Evolutionary conservation across 2,329 filamentous ascomycete species (phyloP).

Genomic region (Didymella sp.): DNA sequence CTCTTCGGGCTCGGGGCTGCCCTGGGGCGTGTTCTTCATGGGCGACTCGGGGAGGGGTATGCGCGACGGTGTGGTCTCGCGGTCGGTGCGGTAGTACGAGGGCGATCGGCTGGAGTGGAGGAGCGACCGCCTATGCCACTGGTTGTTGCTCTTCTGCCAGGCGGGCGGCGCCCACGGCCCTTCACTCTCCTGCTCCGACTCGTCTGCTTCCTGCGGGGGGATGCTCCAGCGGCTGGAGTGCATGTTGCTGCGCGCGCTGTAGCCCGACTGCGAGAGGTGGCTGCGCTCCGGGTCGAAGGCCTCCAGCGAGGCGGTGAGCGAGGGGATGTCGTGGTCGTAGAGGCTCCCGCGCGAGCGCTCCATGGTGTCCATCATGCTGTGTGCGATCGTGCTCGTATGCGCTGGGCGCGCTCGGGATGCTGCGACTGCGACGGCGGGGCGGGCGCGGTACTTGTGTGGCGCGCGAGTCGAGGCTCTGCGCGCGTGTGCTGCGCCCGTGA

Average conservation of each 20-base stretch:
- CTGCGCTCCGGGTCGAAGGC: conserved; percentile 50
- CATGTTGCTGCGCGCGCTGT: conserved; percentile 67
- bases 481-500: conserved; percentile 17
- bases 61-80: conserved; percentile 61
- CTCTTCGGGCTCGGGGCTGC: conserved; percentile 58
- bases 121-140: conserved; percentile 60
- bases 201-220: conserved; percentile 51
- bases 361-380: conserved; percentile 30
- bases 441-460: background rate
- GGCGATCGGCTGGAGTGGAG: conserved; percentile 62
- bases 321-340: conserved; percentile 49
- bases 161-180: conserved; percentile 70
- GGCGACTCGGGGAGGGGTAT: conserved; percentile 68
- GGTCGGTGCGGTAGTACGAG: conserved; percentile 63
- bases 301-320: conserved; percentile 49
- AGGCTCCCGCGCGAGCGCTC: conserved; percentile 45
- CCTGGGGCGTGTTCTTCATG: conserved; percentile 61
- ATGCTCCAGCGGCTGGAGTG: conserved; percentile 57
- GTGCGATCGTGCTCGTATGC: background rate
- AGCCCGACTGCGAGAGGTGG: conserved; percentile 38
- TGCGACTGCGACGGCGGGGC: background rate
- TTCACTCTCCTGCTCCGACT: conserved; percentile 54
- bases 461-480: background rate
- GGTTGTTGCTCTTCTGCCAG: conserved; percentile 65
- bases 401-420: background rate